Conservation (phyloP, 2,329 filamentous ascomycete genomes). For the Cladosporium sp. region DNA sequence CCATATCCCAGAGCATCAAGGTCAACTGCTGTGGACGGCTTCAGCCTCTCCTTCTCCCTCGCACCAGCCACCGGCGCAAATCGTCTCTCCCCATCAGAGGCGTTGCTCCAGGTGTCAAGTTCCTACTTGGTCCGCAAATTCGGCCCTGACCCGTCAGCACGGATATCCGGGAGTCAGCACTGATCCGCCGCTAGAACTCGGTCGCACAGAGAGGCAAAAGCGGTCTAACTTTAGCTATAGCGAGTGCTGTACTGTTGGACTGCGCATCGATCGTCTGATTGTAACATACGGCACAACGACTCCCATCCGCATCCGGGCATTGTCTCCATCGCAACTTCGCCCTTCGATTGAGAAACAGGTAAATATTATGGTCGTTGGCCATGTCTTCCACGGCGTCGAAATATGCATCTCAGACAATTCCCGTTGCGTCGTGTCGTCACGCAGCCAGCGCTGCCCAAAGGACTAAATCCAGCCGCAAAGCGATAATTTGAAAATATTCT, state of each 20-base stretch:
- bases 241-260: background rate
- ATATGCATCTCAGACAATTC: background rate
- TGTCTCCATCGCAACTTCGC: background rate
- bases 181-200: background rate
- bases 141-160: slow-evolving; percentile 4
- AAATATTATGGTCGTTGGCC: background rate
- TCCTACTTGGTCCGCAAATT: background rate
- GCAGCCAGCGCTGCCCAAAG: background rate
- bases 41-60: background rate
- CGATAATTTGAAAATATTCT: slow-evolving; percentile 1
- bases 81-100: background rate
- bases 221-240: slow-evolving; percentile 1
- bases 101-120: background rate
- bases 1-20: background rate
- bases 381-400: background rate
- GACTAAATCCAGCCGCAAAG: background rate
- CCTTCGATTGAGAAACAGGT: background rate
- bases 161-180: background rate
- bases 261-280: background rate
- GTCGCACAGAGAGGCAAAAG: background rate
- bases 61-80: background rate
- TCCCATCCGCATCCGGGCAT: background rate
- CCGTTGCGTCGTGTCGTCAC: background rate
- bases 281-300: background rate
- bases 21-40: background rate